Conservation (phyloP, 2,329 filamentous ascomycete genomes). For the Trichoderma koningiopsis region DNA sequence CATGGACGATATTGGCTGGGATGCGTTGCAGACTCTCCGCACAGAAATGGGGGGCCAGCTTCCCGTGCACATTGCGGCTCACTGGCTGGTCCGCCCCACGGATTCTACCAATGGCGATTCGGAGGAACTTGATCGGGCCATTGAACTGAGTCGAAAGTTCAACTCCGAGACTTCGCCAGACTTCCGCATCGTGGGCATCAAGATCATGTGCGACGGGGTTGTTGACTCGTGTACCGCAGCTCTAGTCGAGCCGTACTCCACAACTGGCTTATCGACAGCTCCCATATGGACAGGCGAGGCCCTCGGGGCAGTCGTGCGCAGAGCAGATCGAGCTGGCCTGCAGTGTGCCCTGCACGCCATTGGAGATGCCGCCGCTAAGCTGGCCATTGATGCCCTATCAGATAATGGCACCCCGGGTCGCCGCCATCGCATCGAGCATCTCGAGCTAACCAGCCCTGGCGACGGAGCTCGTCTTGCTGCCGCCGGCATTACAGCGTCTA, state of each 20-base stretch:
- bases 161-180: background rate
- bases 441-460: slow-evolving; percentile 9
- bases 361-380: slow-evolving; percentile 16
- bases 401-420: slow-evolving; percentile 15
- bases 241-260: slow-evolving; percentile 17
- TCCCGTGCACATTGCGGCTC: slow-evolving; percentile 17
- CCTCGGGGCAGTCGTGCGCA: slow-evolving; percentile 9
- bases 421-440: slow-evolving; percentile 19
- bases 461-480: slow-evolving; percentile 15
- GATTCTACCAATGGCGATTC: slow-evolving; percentile 6
- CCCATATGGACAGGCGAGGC: slow-evolving; percentile 14
- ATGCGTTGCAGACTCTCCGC: slow-evolving; percentile 10
- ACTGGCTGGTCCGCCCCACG: slow-evolving; percentile 14
- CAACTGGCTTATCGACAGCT: slow-evolving; percentile 10
- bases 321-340: slow-evolving; percentile 8
- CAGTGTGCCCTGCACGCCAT: slow-evolving; percentile 19
- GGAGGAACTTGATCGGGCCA: slow-evolving; percentile 5
- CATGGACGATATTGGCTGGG: slow-evolving; percentile 19
- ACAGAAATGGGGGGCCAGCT: slow-evolving; percentile 13
- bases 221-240: slow-evolving; percentile 18
- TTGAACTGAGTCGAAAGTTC: background rate
- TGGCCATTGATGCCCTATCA: slow-evolving; percentile 20
- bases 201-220: slow-evolving; percentile 20
- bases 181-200: slow-evolving; percentile 20
- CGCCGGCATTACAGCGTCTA: slow-evolving; percentile 14